Evolutionary conservation across 768 basidiomycete genomes (phyloP), one percentile per base, ranked within the genome.

Genomic region (Lactarius sp.): DNA sequence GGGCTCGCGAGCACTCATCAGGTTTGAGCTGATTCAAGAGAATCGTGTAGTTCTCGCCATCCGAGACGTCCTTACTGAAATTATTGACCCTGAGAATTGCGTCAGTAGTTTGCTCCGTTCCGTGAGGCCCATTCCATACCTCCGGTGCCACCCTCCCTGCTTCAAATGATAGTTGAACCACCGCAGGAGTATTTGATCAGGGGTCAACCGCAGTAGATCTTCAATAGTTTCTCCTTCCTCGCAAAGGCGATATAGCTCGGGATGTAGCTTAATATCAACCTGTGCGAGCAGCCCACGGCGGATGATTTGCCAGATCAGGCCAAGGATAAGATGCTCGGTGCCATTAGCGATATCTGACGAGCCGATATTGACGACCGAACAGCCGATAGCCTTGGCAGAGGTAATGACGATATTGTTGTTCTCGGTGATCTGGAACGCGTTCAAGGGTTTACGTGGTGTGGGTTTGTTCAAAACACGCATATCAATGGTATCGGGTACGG

Each of bases 161-260:
- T 97, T 98, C 67, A 99, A 79, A 75, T 99, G 97, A 74, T 89
- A 99, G 75, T 99, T 98, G 79, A 99, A 98, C 97, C 97, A 99
- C 50, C 97, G 80, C n/a, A 99, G 75, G 22, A 99, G 77, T 68
- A 99, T 96, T 76, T 98, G 97, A 74, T 99, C 97, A 4, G 95
- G 95, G 3, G 96, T 97, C 70, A 99, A 75, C 60, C 90, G 81
- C 65, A 99, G 80, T 60, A 99, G 84, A 75, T 98, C 95, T 36
- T 99, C 96, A 67, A 99, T 83, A 0, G 95, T 98, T 81, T 99
- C 97, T 31, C 85, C 97, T 61, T 98, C 97, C 69, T 98, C 95
- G 69, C 97, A 90, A 37, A 99, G 81, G 14, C 97, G 83, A 74
- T 98, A 99, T 62, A 98, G 75, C 76, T 99, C 97, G 0, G 97